Base-by-base conservation (phyloP, 192 early-diverging fungal genomes). In the Rhizophagus prolifer region DNA sequence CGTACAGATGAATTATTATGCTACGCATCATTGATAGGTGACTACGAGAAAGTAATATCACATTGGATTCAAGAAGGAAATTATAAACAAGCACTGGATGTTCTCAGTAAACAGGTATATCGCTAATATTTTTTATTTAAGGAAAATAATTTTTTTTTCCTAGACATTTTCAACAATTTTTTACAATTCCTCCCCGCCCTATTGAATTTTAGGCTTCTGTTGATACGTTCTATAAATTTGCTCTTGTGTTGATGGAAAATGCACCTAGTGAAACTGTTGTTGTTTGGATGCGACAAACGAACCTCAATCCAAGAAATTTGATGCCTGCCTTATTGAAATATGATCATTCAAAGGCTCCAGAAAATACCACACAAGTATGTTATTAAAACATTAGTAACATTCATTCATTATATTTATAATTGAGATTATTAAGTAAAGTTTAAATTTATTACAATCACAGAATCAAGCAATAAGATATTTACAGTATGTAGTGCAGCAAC, bases 391-490 rank as follows among this genome's bases (percentile, higher is more conserved):
- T n/a, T n/a, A n/a, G n/a, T 5, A 10, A 85, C 70, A 21, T 72
- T 41, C n/a, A 74, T 72, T 58, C 25, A 19, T 50, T 28, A 21
- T 44, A 14, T 9, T 10, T 38, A 4, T 9, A 59, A 23, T 19
- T 82, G 23, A 16, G 8, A 61, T 13, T 6, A 25, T 25, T 74
- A 21, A 38, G 1, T 16, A 38, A 61, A 23, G 23, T 10, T 9
- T 41, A 74, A 38, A 38, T 38, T 36, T 77, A 81, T 66, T 78
- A 62, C 67, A 25, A 9, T 83, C 70, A 9, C 82, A 90, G 86
- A 94, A 96, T 82, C 95, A 97, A 83, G 93, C 94, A 0, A 91
- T 96, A 50, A 83, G 94, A 25, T 99, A 98, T 74, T 79, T 99
- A 74, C 89, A 91, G 6, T 93, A 94, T 81, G 92, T 94, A 23